These are phyloP conservation scores for Leccinum fibrillosum DNA, from an alignment of 768 basidiomycete genomes.

Conservation along the genomic window DNA sequence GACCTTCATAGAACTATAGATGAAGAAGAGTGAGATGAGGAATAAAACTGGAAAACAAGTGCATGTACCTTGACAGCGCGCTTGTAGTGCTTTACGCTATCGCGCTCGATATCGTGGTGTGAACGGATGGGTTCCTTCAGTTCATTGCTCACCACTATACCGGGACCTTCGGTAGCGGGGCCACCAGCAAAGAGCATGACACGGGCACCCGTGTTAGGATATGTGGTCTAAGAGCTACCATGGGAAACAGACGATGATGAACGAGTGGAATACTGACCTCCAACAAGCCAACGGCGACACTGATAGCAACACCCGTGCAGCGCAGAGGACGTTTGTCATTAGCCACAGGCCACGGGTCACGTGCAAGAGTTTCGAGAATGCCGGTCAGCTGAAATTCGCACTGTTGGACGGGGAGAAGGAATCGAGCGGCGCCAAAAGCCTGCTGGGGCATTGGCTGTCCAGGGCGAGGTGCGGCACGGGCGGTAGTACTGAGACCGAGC, in stretches of 20 bases:
- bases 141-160: constrained; percentile 94
- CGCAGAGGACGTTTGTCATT: constrained; percentile 90
- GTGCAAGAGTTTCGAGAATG: constrained; percentile 80
- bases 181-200: constrained; percentile 97
- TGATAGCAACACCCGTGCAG: constrained; percentile 93
- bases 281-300: constrained; percentile 87
- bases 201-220: constrained; percentile 92
- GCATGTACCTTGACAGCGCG: constrained; percentile 82
- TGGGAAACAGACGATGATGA: neutral
- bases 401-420: constrained; percentile 87
- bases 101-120: constrained; percentile 97
- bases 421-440: constrained; percentile 81
- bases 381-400: constrained; percentile 96
- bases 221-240: constrained; percentile 55
- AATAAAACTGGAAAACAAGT: neutral
- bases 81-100: constrained; percentile 96
- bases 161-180: constrained; percentile 94
- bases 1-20: constrained; percentile 86
- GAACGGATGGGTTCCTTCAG: constrained; percentile 96
- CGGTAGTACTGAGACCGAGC: constrained; percentile 76
- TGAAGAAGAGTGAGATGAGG: neutral
- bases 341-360: constrained; percentile 97
- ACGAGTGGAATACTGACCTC: constrained; percentile 50
- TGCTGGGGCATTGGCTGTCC: constrained; percentile 80
- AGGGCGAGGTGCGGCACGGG: constrained; percentile 81